These are phyloP conservation scores for Beauveria sp. DNA, from an alignment of 2,329 filamentous ascomycete species.

Conservation along the genomic window DNA sequence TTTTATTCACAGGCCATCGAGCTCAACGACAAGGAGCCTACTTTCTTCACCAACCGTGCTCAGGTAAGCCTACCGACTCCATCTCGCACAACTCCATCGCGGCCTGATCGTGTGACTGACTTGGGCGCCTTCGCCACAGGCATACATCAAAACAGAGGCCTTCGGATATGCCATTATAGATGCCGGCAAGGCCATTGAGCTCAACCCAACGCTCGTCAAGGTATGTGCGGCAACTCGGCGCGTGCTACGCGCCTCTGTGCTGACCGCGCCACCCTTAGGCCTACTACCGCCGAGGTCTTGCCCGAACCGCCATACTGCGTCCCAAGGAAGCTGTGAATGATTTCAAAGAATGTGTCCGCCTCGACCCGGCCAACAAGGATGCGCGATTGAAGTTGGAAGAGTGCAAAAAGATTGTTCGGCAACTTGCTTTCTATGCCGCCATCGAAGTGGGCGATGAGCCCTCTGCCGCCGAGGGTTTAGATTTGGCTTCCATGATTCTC, in stretches of 20 bases:
- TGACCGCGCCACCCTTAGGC: slow-evolving; percentile 45
- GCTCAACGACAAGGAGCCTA: slow-evolving; percentile 71
- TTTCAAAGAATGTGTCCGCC: slow-evolving; percentile 83
- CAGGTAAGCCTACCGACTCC: slow-evolving; percentile 47
- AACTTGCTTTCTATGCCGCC: slow-evolving; percentile 85
- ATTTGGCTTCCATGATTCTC: slow-evolving; percentile 76
- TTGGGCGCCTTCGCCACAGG: slow-evolving; percentile 42
- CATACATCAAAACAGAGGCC: slow-evolving; percentile 89
- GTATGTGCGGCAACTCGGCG: slow-evolving; percentile 35
- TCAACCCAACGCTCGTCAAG: slow-evolving; percentile 85
- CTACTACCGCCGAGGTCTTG: slow-evolving; percentile 87
- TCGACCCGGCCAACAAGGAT: slow-evolving; percentile 82
- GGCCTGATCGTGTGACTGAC: slow-evolving; percentile 40
- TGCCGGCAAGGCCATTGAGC: slow-evolving; percentile 81
- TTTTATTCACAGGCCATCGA: slow-evolving; percentile 85
- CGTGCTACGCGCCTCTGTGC: background rate
- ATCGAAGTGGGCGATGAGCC: slow-evolving; percentile 91
- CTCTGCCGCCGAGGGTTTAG: slow-evolving; percentile 83
- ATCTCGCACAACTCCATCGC: slow-evolving; percentile 13
- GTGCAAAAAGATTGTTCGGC: slow-evolving; percentile 90
- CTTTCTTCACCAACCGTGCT: slow-evolving; percentile 90
- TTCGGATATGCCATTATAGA: slow-evolving; percentile 91
- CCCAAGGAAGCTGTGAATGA: slow-evolving; percentile 84
- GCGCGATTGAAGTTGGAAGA: slow-evolving; percentile 86
- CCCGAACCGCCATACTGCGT: slow-evolving; percentile 82